Base-by-base conservation (phyloP, 306 rosid genomes). In the Pyrus betulifolia region DNA sequence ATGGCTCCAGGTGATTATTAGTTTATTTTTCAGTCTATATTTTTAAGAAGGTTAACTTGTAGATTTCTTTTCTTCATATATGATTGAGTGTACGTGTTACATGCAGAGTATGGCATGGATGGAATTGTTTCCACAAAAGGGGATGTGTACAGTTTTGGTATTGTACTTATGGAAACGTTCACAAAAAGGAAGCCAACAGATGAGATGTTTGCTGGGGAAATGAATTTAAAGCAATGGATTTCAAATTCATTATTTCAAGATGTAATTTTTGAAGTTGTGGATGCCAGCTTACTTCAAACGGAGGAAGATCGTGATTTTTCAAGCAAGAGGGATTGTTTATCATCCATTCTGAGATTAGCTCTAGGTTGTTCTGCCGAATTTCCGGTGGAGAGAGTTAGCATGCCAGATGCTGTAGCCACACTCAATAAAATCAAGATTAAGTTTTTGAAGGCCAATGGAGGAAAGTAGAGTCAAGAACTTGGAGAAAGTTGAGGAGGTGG, bases 1-100 rank as follows among this genome's bases (percentile, higher is more conserved):
- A 52, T 87, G 81, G 83, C 88, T 10, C 90, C 90, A 71, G 86
- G 86, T 84, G 60, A 73, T 38, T 30, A 4, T 0, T 74, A 4
- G 0, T 8, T 57, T 18, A 67, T 35, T 15, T 33, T 67, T 38
- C 31, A 4, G 22, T 42, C 40, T 4, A 11, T 67, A 22, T 14
- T 51, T 49, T 52, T 30, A 2, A 9, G 45, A 40, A 40, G 45
- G 45, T 40, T 40, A 40, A 40, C 12, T 40, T 40, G 45, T 40
- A 40, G 45, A 40, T 40, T 10, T 10, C n/a, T 27, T 54, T 30
- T 31, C 4, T 4, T 71, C 15, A 54, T 72, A 28, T 10, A 19
- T 8, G 4, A 15, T 18, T 15, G 18, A 52, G 21, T 52, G 18
- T 19, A 52, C 21, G 6, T 5, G 10, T 40, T 40, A 10, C 11